Conservation (phyloP, 345 rosid genomes). For the Corchorus olitorius region DNA sequence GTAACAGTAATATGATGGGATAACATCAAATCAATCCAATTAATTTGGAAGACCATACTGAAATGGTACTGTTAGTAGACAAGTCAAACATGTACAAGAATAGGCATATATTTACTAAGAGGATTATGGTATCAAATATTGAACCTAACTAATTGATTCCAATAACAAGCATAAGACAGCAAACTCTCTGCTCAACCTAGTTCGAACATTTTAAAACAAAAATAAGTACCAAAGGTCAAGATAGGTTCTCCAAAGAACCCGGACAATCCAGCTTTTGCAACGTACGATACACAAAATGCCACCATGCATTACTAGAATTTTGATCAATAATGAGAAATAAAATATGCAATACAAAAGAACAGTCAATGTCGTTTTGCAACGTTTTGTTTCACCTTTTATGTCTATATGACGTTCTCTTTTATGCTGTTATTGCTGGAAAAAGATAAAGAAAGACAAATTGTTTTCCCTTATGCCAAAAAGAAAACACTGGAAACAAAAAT, state of each 20-base stretch:
- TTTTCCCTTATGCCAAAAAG: background rate
- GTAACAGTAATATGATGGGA: too few relatives aligned
- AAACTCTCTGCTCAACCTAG: background rate
- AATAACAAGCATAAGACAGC: background rate
- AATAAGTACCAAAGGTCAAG: background rate
- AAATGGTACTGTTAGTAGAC: background rate
- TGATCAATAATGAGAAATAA: background rate
- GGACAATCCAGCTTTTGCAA: conserved; percentile 7
- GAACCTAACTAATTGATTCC: background rate
- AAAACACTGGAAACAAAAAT: background rate
- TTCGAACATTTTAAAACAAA: background rate
- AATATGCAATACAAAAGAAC: background rate
- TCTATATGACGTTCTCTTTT: too few relatives aligned
- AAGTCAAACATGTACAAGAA: background rate
- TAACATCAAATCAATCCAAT: too few relatives aligned
- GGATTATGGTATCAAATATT: background rate
- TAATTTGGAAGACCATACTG: background rate
- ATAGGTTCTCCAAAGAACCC: background rate
- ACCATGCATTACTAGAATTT: background rate
- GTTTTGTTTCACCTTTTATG: too few relatives aligned
- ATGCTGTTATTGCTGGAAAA: background rate
- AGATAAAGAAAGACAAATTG: background rate
- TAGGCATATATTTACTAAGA: background rate
- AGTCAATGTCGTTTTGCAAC: background rate
- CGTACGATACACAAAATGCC: too few relatives aligned